Base-by-base conservation (phyloP, 73 alveolate genomes). In the Effrenium voratum region DNA sequence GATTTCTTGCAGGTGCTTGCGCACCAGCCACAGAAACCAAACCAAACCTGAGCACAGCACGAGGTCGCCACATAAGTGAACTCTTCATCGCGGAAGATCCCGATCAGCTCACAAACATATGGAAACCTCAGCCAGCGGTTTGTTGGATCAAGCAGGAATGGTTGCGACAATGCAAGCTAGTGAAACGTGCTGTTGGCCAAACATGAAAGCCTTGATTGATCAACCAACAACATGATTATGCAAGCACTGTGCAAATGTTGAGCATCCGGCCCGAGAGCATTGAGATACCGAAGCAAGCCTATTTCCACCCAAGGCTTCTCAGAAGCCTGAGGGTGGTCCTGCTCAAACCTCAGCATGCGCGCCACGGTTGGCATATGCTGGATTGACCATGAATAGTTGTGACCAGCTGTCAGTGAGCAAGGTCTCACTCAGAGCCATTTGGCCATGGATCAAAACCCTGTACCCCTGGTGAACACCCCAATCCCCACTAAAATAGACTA, bases 41-140 rank as follows among this genome's bases (percentile, higher is more conserved):
- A n/a, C n/a, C 32, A 43, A 26, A 46, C 8, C 95, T 44, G 12
- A 32, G 73, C 32, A 26, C 46, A 47, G 73, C 26, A 34, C 97
- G 87, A 44, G 32, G 97, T 90, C 41, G 97, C 97, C 32, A 90
- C 97, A 70, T 90, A 90, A 40, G 97, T 90, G 66, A 63, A 90
- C 75, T 90, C 97, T 6, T 90, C 97, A n/a, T 90, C 97, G 55
- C 97, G 86, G 55, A 90, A 90, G 97, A 90, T 90, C 76, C 97
- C 97, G 30, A 68, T 41, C 87, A 90, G 19, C 26, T 66, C 87
- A 55, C 97, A 90, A 19, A 90, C 97, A 47, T 90, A 75, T 36
- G 97, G 87, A 77, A 90, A 90, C 97, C 97, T 90, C 50, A 63
- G 26, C 86, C 32, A 16, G 40, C 19, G 3, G 5, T 40, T 19